phyloP scores from a whole-genome alignment of 2,329 filamentous ascomycete genomes.

The Ophiocordyceps polyrhachis-furcata region DNA sequence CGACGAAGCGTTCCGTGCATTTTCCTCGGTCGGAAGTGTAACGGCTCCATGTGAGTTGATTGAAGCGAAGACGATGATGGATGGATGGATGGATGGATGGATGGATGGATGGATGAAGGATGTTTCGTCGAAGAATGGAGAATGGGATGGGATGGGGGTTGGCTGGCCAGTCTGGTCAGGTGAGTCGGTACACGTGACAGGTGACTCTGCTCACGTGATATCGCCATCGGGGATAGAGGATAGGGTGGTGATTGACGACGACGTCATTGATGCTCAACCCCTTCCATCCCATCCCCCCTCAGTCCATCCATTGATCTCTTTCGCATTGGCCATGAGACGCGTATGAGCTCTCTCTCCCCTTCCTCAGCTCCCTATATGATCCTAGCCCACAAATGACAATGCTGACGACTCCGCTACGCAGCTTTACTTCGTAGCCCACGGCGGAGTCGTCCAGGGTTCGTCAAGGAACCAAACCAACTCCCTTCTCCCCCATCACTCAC shows the following conservation, averaged over 20 bases:
- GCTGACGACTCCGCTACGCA: conserved; percentile 9
- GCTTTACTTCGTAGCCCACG: conserved; percentile 47
- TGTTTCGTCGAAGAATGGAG: not conserved
- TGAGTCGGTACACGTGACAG: no score
- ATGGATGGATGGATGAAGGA: not conserved
- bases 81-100: not conserved
- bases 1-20: no score
- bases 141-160: not conserved
- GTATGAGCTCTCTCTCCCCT: conserved; percentile 8
- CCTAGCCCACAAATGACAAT: no score
- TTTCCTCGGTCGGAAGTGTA: no score
- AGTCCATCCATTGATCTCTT: conserved; percentile 12
- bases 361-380: no score
- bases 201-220: not conserved
- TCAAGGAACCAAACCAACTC: not conserved
- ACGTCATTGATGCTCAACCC: not conserved
- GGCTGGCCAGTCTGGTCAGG: not conserved
- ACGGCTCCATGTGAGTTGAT: no score
- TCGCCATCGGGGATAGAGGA: not conserved
- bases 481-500: not conserved
- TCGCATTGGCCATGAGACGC: conserved; percentile 17
- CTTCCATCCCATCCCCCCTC: no score
- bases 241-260: not conserved
- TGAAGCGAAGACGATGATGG: not conserved
- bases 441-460: conserved; percentile 47